A percentile compares a stretch with the other conserved stretches of the same genome.
Evolutionary conservation across 2,329 filamentous ascomycete genomes (phyloP).

Genomic region (Ascocoryne sarcoides): DNA sequence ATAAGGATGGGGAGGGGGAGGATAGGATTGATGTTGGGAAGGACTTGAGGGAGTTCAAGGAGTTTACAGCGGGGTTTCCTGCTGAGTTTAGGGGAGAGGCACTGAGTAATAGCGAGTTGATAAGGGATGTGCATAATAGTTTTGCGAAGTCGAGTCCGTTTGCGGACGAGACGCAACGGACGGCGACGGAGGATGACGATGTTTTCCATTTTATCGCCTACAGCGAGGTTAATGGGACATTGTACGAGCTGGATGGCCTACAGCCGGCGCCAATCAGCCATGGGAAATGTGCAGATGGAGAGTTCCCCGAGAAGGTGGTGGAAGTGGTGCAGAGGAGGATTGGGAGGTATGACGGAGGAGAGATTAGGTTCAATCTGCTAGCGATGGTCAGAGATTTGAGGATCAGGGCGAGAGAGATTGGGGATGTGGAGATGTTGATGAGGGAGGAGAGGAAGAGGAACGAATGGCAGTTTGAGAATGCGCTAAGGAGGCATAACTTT

Average conservation of each 20-base stretch:
- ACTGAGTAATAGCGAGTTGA: slow-evolving; percentile 54
- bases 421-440: slow-evolving; percentile 69
- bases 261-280: slow-evolving; percentile 90
- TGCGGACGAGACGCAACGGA: slow-evolving; percentile 75
- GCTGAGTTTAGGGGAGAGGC: slow-evolving; percentile 60
- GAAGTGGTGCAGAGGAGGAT: slow-evolving; percentile 81
- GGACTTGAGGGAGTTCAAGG: slow-evolving; percentile 57
- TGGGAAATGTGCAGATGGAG: slow-evolving; percentile 49
- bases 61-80: slow-evolving; percentile 62
- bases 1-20: slow-evolving; percentile 62
- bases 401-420: slow-evolving; percentile 67
- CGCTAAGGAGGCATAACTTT: slow-evolving; percentile 86
- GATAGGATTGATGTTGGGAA: slow-evolving; percentile 51
- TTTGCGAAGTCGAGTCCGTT: slow-evolving; percentile 79
- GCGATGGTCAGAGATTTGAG: slow-evolving; percentile 84
- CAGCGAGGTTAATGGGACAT: slow-evolving; percentile 64
- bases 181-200: slow-evolving; percentile 68
- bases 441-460: slow-evolving; percentile 75
- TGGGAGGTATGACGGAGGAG: slow-evolving; percentile 70
- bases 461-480: slow-evolving; percentile 93
- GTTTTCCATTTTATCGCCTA: slow-evolving; percentile 98
- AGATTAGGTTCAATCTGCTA: slow-evolving; percentile 94
- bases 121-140: slow-evolving; percentile 59
- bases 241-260: slow-evolving; percentile 94
- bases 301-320: slow-evolving; percentile 75